Conservation (phyloP, 495 filamentous ascomycete genomes). For the Platismatia glauca region DNA sequence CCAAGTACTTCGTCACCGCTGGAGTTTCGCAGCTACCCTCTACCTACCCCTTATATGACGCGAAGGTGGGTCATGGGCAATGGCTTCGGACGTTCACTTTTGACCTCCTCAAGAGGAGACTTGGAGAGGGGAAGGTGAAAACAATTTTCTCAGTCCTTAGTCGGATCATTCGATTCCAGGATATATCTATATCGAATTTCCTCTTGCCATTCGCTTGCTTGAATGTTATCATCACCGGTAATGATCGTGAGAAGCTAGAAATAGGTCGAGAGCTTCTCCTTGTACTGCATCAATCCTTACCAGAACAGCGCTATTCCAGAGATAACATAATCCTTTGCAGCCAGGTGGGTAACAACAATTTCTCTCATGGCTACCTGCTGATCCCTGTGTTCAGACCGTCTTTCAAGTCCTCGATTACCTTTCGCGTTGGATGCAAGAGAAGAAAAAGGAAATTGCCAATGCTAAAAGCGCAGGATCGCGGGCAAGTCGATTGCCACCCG, state of each 20-base stretch:
- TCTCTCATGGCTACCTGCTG: conserved; percentile 7
- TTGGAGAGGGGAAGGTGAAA: conserved; percentile 51
- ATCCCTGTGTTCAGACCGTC: conserved; percentile 50
- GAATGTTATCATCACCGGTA: conserved; percentile 66
- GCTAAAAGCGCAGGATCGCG: conserved; percentile 31
- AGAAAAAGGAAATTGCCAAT: conserved; percentile 49
- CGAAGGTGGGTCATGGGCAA: conserved; percentile 53
- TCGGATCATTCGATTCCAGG: conserved; percentile 71
- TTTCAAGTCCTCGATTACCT: conserved; percentile 89
- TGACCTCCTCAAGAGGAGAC: conserved; percentile 68
- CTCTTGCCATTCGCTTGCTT: conserved; percentile 75
- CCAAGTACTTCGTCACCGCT: conserved; percentile 64
- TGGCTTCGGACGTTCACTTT: conserved; percentile 77
- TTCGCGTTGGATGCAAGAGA: conserved; percentile 78
- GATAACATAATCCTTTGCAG: conserved; percentile 73
- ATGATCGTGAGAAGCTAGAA: conserved; percentile 53
- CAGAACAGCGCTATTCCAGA: conserved; percentile 41
- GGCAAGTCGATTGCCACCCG: conserved; percentile 29
- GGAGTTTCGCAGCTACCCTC: conserved; percentile 38
- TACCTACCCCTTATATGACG: conserved; percentile 68
- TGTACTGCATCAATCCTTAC: conserved; percentile 55
- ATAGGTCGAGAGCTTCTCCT: conserved; percentile 61
- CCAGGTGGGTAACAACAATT: conserved; percentile 49
- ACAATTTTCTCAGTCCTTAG: conserved; percentile 72
- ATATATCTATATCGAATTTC: conserved; percentile 75